Evolutionary conservation across 2,329 filamentous ascomycete genomes (phyloP).

Genomic region (Fusarium hostae): DNA sequence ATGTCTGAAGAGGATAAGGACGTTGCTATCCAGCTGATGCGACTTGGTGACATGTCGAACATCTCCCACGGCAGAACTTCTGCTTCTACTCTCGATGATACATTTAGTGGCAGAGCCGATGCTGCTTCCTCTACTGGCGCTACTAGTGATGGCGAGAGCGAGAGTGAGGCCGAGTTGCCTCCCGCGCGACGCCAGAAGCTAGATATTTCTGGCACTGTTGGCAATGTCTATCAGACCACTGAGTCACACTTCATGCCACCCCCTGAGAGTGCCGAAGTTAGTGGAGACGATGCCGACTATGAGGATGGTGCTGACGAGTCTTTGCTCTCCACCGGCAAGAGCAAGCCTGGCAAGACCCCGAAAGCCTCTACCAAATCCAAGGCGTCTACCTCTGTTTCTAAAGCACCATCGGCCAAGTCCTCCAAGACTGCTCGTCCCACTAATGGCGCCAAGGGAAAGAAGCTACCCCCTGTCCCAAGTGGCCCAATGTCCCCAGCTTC

Average conservation of each 20-base stretch:
- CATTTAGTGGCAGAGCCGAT: constrained; percentile 90
- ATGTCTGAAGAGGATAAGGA: constrained; percentile 96
- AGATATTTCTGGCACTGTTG: constrained; percentile 55
- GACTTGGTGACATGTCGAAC: constrained; percentile 92
- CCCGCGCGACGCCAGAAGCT: constrained; percentile 68
- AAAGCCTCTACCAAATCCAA: constrained; percentile 56
- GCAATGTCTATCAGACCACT: constrained; percentile 62
- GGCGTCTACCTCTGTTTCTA: constrained; percentile 47
- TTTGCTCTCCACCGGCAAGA: constrained; percentile 53
- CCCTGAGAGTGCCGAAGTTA: constrained; percentile 59
- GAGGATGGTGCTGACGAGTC: constrained; percentile 50
- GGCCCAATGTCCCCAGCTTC: constrained; percentile 72
- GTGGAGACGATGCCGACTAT: constrained; percentile 50
- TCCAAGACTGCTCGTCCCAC: constrained; percentile 56
- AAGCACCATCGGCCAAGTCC: constrained; percentile 53
- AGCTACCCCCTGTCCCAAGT: constrained; percentile 53
- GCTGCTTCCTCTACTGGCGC: constrained; percentile 85
- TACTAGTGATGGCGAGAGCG: constrained; percentile 80
- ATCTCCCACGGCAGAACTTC: constrained; percentile 93
- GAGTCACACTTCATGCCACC: constrained; percentile 63
- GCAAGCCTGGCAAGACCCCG: constrained; percentile 54
- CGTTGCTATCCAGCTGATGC: constrained; percentile 96
- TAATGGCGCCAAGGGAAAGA: constrained; percentile 62
- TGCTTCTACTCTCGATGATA: constrained; percentile 92
- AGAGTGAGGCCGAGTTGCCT: constrained; percentile 70